A percentile compares a stretch with the other conserved stretches of the same genome.
Conservation (phyloP, 331 rosid species). For the Saraca asoca region DNA sequence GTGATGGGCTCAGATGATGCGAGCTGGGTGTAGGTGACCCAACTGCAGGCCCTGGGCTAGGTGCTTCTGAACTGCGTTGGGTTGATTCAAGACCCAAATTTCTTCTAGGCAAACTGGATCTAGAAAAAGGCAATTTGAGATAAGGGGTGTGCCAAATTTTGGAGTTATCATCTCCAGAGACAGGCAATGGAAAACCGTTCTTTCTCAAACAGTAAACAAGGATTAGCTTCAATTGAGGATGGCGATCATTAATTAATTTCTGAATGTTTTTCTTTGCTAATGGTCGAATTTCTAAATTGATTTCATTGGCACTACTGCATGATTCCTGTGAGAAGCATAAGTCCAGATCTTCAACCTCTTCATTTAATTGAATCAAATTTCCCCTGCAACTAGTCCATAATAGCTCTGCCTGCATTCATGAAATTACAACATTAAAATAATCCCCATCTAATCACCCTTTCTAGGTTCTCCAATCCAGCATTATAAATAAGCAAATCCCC, state of each 20-base stretch:
- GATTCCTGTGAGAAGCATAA: conserved; percentile 48
- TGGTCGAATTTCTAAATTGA: conserved; percentile 42
- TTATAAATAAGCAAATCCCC: conserved; percentile 10
- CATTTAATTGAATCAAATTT: conserved; percentile 56
- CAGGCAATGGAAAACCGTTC: conserved; percentile 37
- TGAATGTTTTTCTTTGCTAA: conserved; percentile 44
- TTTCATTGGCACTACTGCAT: conserved; percentile 33
- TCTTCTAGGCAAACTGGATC: conserved; percentile 55
- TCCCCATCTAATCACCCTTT: conserved; percentile 7
- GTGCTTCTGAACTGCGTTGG: conserved; percentile 34
- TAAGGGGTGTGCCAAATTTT: conserved; percentile 49
- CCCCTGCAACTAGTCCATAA: conserved; percentile 63
- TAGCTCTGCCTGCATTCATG: conserved; percentile 64
- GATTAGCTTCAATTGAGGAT: conserved; percentile 56
- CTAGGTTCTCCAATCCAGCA: neutral
- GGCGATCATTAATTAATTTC: conserved; percentile 45
- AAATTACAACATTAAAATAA: conserved; percentile 35
- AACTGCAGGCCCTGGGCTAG: conserved; percentile 30
- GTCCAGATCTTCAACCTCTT: conserved; percentile 44
- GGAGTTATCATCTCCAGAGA: conserved; percentile 55
- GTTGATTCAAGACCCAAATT: conserved; percentile 45
- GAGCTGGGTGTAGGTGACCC: conserved; percentile 42
- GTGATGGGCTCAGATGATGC: conserved; percentile 25
- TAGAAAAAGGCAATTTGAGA: conserved; percentile 40
- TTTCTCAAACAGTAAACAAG: conserved; percentile 67